Base-by-base conservation (phyloP, 257 asterid genomes). In the Solanum neorickii region DNA sequence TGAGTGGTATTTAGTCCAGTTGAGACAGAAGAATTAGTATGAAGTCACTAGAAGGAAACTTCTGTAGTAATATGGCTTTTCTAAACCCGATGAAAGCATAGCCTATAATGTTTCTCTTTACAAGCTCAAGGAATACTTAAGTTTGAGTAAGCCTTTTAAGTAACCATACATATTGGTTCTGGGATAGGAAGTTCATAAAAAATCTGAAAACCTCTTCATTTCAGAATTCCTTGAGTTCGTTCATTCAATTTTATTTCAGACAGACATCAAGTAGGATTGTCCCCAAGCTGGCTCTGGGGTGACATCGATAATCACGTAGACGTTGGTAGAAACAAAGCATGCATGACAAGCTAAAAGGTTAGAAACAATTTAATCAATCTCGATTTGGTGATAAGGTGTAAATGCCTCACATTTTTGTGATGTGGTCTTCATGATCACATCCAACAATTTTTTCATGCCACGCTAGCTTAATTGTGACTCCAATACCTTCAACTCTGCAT, bases 371-470 rank as follows among this genome's bases (percentile, higher is more conserved):
- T 31, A 68, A 25, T 21, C 66, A 80, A 84, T 69, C 41, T 21
- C 20, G 49, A 84, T 12, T 85, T 82, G 37, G 82, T 31, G 41
- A 66, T 12, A 23, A 88, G 84, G 88, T 83, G 66, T 70, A 42
- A 59, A 86, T 59, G 66, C 65, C 65, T 66, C 89, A 97, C 99
- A 97, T 88, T 91, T 83, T 90, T n/a, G 89, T 90, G 76, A 97
- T 92, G 87, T 95, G 98, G 90, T 96, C 90, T 90, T 83, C 92
- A 92, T 93, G 89, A 83, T 92, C 90, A 86, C 99, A 96, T 82
- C 88, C 92, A 70, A 93, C 93, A 83, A 87, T 90, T 87, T 93
- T 87, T 72, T 92, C 97, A 9, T 92, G 87, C 89, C 92, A 94
- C 42, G 90, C 93, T 80, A 92, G 91, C n/a, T 86, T 87, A 70